Base-by-base conservation (phyloP, 192 early-diverging fungal species). In the Pecoramyces ruminantium region DNA sequence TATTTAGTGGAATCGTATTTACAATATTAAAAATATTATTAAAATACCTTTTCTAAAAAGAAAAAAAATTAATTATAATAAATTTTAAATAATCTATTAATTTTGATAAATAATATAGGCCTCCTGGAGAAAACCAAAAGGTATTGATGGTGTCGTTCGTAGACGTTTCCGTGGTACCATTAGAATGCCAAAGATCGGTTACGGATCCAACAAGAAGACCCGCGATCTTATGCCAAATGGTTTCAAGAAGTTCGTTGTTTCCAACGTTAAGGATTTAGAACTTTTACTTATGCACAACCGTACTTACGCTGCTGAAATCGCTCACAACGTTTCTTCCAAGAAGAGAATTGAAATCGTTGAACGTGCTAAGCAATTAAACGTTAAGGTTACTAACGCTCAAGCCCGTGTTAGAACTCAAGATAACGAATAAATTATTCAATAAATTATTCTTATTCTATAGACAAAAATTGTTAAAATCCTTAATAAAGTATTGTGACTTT, bases 121-220 rank as follows among this genome's bases (percentile, higher is more conserved):
- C 85, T 95, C 95, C 84, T 99, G 98, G 98, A 94, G 98, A 90
- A 96, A 98, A 88, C 98, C 98, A 85, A 95, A 93, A 89, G 98
- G 98, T 98, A 99, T 99, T 91, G 98, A 99, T 88, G 95, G 93
- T 91, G 90, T 94, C 81, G 96, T 97, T 82, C 96, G 98, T 84
- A 90, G 98, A 85, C 93, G 98, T 80, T 99, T 99, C 92, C 96
- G 96, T 92, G 98, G 98, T 83, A 92, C 93, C 83, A 92, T 95
- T 84, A 92, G 94, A 85, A 97, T 98, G 94, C 96, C 98, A 89
- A 98, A 97, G 92, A 99, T 99, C 84, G 98, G 98, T 88, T 99
- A 97, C 87, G 98, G 98, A 85, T 95, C 96, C 86, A 96, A 95
- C 92, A 90, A 90, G 89, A 93, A 93, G 84, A 97, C 97, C 86